These are phyloP conservation scores for Sporothrix brasiliensis DNA, from an alignment of 2,329 filamentous ascomycete genomes.

Conservation along the genomic window DNA sequence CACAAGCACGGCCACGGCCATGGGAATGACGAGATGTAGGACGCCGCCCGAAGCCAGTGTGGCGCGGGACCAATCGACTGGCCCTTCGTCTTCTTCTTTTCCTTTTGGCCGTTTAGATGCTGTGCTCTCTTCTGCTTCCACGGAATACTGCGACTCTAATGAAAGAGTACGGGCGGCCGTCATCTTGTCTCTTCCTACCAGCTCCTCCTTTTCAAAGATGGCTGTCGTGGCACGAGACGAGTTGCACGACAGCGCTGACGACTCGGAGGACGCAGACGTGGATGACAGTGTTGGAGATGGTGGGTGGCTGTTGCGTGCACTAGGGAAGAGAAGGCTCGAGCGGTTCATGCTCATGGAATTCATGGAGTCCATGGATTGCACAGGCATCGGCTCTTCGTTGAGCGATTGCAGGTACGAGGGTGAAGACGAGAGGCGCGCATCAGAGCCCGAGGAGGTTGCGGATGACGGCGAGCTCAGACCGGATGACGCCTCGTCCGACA, in stretches of 20 bases:
- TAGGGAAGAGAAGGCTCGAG: conserved; percentile 28
- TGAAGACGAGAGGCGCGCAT: not conserved
- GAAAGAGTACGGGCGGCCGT: too few species aligned
- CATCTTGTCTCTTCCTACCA: not conserved
- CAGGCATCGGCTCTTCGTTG: not conserved
- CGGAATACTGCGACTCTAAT: not conserved
- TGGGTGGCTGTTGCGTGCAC: not conserved
- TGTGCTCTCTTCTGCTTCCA: not conserved
- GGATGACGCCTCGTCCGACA: not conserved
- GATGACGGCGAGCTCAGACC: conserved; percentile 15
- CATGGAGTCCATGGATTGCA: conserved; percentile 31
- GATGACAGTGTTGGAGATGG: conserved; percentile 27
- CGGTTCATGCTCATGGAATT: conserved; percentile 38
- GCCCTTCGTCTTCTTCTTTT: too few species aligned
- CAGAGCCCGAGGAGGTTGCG: not conserved
- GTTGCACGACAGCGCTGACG: not conserved
- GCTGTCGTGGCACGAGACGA: conserved; percentile 21
- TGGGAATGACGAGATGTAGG: conserved; percentile 47
- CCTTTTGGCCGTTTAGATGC: not conserved
- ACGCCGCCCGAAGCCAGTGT: conserved; percentile 29
- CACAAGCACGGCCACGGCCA: conserved; percentile 57
- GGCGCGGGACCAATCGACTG: not conserved
- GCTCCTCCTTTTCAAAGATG: conserved; percentile 21
- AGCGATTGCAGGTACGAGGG: not conserved
- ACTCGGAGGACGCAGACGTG: conserved; percentile 16